phyloP scores from a whole-genome alignment of 208 protist species.

The Leishmania turanica region DNA sequence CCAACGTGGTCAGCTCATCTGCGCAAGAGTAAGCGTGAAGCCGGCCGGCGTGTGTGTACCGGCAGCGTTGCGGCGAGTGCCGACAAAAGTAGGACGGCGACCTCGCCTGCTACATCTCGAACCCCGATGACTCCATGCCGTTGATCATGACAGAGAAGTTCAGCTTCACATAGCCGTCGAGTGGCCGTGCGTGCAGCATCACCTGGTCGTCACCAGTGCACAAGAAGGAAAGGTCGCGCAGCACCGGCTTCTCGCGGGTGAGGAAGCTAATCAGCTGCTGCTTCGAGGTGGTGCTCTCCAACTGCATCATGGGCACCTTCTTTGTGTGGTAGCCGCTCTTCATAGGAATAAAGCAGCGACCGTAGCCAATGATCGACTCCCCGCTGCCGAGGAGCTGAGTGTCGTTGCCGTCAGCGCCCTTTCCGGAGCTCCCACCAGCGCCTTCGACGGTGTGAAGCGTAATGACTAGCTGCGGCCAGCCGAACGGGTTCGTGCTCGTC shows the following conservation, averaged over 20 bases:
- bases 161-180: conserved; percentile 65
- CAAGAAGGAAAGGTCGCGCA: conserved; percentile 81
- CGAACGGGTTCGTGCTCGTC: conserved; percentile 78
- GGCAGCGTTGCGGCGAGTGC: neutral
- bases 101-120: conserved; percentile 36
- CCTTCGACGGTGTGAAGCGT: conserved; percentile 69
- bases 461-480: conserved; percentile 86
- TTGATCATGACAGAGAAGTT: conserved; percentile 78
- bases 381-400: conserved; percentile 45
- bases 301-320: conserved; percentile 73
- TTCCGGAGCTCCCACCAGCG: conserved; percentile 29
- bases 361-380: conserved; percentile 73
- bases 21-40: neutral
- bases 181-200: conserved; percentile 60
- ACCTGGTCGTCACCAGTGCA: conserved; percentile 82
- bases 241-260: conserved; percentile 60
- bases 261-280: conserved; percentile 60
- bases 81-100: neutral
- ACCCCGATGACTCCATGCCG: conserved; percentile 75
- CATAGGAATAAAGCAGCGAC: conserved; percentile 82
- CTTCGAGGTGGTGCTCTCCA: conserved; percentile 67
- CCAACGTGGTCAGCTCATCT: neutral
- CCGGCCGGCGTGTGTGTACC: neutral
- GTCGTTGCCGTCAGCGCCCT: conserved; percentile 36
- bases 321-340: conserved; percentile 59